Base-by-base conservation (phyloP, 2,329 filamentous ascomycete genomes). In the Zopfia rhizophila region DNA sequence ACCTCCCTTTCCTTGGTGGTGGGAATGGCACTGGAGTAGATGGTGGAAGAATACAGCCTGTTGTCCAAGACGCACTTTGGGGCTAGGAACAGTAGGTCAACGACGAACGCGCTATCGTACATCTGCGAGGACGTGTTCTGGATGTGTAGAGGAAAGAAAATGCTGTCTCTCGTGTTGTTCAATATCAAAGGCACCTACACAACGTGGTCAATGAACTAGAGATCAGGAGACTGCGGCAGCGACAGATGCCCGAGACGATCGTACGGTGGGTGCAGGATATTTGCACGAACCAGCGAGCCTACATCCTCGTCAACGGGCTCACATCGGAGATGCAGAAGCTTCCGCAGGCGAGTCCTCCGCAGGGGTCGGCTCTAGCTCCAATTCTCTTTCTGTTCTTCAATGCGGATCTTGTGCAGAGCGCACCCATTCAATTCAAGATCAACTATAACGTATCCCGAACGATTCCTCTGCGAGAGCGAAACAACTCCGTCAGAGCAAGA, bases 1-100 rank as follows among this genome's bases (percentile, higher is more conserved):
- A n/a, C n/a, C n/a, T n/a, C n/a, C n/a, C n/a, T n/a, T n/a, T n/a
- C n/a, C n/a, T n/a, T n/a, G n/a, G n/a, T n/a, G n/a, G n/a, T n/a
- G n/a, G 51, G 47, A 14, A 41, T 57, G 38, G 52, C 57, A 30
- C 51, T 63, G 10, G 40, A 52, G 39, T 50, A 52, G 16, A 52
- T 63, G n/a, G n/a, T n/a, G n/a, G n/a, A n/a, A n/a, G n/a, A n/a
- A n/a, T n/a, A n/a, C n/a, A n/a, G n/a, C n/a, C n/a, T n/a, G n/a
- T n/a, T n/a, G n/a, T n/a, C n/a, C n/a, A n/a, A n/a, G n/a, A n/a
- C n/a, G n/a, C n/a, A n/a, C n/a, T n/a, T n/a, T n/a, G n/a, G n/a
- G n/a, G n/a, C n/a, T n/a, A n/a, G n/a, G n/a, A n/a, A n/a, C n/a
- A n/a, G n/a, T n/a, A n/a, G n/a, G 24, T 27, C 24, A 27, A 8